Evolutionary conservation across 352 stramenopile species (phyloP), one percentile per base, ranked within the genome.

Genomic region (Pythium pectinolyticum): DNA sequence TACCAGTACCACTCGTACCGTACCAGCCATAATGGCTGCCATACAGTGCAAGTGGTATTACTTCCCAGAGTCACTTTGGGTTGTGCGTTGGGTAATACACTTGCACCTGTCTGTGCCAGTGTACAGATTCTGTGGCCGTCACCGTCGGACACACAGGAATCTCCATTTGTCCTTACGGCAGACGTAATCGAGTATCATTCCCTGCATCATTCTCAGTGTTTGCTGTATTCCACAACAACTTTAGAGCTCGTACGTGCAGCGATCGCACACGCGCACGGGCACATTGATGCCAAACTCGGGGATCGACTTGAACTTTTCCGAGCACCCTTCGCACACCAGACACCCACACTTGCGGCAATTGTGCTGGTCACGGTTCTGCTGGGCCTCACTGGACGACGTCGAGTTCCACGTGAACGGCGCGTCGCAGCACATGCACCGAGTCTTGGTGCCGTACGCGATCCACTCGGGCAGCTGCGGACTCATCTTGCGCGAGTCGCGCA

Each of bases 351-450:
- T 85, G 54, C 86, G 74, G 68, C 89, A 97, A 59, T 96, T 96
- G 74, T 97, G 88, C 69, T 96, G 89, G 69, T 97, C 89, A 31
- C 82, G 81, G 49, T 94, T 93, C 53, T 91, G 80, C 66, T 97
- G 89, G 3, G 89, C 88, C 51, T 96, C 85, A 51, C 86, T 95
- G 22, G 74, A 87, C n/a, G 85, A 94, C 53, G 86, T 96, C 65
- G 84, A 93, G 63, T 94, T 94, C 88, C 88, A 96, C 46, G 88
- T 96, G 62, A 96, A 96, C 20, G 85, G 84, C 22, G 78, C 85
- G 63, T 94, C 86, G 63, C 88, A 96, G 72, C 84, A 93, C 88
- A 93, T 91, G 71, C 86, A 95, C 15, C 83, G 82, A 28, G 83
- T 90, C 66, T 92, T 90, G 3, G 84, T 94, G 55, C 84, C 84